Base-by-base conservation (phyloP, 176 grass and related monocot species). In the Leersia perrieri region DNA sequence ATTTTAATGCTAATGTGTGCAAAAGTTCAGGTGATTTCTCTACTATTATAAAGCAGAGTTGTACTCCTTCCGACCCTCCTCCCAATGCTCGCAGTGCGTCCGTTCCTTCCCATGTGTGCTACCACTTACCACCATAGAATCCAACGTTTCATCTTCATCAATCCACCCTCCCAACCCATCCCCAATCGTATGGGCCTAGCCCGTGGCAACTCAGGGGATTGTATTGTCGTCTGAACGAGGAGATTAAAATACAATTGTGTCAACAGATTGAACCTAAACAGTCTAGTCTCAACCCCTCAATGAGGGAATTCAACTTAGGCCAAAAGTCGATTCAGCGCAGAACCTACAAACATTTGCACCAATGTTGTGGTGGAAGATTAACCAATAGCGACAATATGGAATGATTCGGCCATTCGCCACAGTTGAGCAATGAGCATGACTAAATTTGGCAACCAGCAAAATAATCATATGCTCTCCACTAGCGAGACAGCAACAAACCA, bases 391-490 rank as follows among this genome's bases (percentile, higher is more conserved):
- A 39, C 13, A 26, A 67, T 74, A 57, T 31, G 3, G 11, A 45
- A 72, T n/a, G n/a, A n/a, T 78, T 61, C 29, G 25, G 68, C 58
- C 58, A 83, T 33, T 80, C 11, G 1, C 33, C 66, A 80, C 10
- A 22, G 9, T 29, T 40, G 7, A 80, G 64, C 34, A 9, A 20
- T 40, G 7, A 80, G 64, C 34, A 9, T 33, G 66, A 12, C 66
- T 7, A 70, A 70, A 70, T 40, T 22, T 70, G 29, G 47, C 18
- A 26, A 70, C 55, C 20, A 34, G 40, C 64, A 35, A 84, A 20
- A 80, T 32, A 70, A 15, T 35, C 33, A 33, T 81, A 16, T 13
- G 64, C 14, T 23, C 23, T 49, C 23, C 64, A 36, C 63, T 45
- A 61, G 63, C 31, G 25, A 75, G 30, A 67, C 51, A n/a, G 8